These are phyloP conservation scores for Aspergillus hancockii DNA, from an alignment of 495 filamentous ascomycete genomes.

Conservation along the genomic window DNA sequence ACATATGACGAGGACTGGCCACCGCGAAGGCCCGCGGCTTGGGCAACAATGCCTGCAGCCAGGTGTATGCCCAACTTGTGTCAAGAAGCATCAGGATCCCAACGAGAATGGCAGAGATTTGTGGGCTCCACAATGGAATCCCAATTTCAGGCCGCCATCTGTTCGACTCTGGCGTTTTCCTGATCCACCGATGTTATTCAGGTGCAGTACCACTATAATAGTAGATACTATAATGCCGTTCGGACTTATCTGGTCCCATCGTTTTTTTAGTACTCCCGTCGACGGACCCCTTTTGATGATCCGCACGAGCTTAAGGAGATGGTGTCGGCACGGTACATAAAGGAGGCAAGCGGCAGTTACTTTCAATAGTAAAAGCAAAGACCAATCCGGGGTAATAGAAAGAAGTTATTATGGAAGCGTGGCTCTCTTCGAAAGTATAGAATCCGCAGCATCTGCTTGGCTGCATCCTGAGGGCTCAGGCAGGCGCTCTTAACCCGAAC, in stretches of 20 bases:
- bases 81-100: constrained; percentile 16
- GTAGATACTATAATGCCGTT: not conserved
- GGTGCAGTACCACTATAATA: not conserved
- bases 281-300: not conserved
- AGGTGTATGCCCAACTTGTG: constrained; percentile 31
- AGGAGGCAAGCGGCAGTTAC: not conserved
- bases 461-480: constrained; percentile 1
- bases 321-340: not conserved
- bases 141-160: constrained; percentile 22
- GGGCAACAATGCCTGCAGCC: constrained; percentile 35
- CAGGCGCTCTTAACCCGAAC: not conserved
- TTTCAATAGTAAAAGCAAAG: not conserved
- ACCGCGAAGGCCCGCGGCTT: constrained; percentile 21
- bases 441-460: not conserved
- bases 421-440: not conserved
- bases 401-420: not conserved
- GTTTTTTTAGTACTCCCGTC: not conserved
- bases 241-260: not conserved
- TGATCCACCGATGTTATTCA: not conserved
- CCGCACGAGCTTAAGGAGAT: not conserved
- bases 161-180: constrained; percentile 1
- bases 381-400: not conserved
- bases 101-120: constrained; percentile 16
- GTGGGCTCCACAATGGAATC: constrained; percentile 21
- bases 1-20: constrained; percentile 18